Evolutionary conservation across 1,284 basidiomycete genomes (phyloP), one percentile per base, ranked within the genome.

Genomic region (Austroboletus novae-zelandiae): DNA sequence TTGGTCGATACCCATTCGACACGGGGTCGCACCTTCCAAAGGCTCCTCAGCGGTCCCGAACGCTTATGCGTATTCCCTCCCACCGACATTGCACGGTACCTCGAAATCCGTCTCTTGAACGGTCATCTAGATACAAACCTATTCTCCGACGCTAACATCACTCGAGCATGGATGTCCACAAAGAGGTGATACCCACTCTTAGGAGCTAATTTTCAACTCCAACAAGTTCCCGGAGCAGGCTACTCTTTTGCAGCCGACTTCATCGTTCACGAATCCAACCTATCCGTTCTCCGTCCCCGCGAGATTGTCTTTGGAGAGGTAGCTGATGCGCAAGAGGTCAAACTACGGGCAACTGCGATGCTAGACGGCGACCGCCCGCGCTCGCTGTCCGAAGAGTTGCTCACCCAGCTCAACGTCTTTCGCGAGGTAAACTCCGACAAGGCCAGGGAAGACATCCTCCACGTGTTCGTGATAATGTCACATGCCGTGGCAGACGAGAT

Each of bases 301-400:
- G 46, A 57, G 35, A 40, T 48, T 43, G 18, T 48, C 30, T 50
- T 52, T 55, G 49, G 40, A 13, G n/a, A 40, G 2, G 52, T 60
- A 5, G n/a, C 42, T 3, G 42, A 29, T 14, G 40, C 40, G 20
- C 54, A 65, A 7, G 61, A 59, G 8, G 52, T 30, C 0, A 45
- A 43, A 17, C 25, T 3, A 11, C 50, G n/a, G 3, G 27, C 20
- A 9, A 2, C 17, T 2, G 50, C 41, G 0, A 51, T 61, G 15
- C 14, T 56, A 9, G 11, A 52, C 25, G 25, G 25, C 8, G 25
- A 8, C n/a, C 51, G 53, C 4, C 53, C 50, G 1, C 50, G 52
- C 5, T 36, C 37, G 20, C 61, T 67, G 13, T 68, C 64, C 15
- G 52, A 55, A 13, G 48, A 52, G 3, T 9, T 68, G 14, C 36